Conservation (phyloP, 1,284 basidiomycete genomes). For the Ganoderma meredithae region DNA sequence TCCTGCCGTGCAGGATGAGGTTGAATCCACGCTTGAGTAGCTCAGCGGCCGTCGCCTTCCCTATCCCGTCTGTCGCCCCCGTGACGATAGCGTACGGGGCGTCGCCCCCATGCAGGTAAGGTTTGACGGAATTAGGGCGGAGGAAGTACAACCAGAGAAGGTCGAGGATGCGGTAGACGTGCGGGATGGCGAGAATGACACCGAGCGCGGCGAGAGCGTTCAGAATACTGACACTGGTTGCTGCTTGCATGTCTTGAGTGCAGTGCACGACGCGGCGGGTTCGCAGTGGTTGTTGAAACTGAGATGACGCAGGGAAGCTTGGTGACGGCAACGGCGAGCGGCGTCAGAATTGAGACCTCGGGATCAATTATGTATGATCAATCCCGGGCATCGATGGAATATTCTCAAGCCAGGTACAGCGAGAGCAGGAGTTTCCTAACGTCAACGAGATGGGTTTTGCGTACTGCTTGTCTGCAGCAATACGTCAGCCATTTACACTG, state of each 20-base stretch:
- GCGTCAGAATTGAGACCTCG: no score
- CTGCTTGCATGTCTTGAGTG: neutral
- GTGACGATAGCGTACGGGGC: constrained; percentile 41
- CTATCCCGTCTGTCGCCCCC: constrained; percentile 43
- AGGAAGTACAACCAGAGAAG: constrained; percentile 41
- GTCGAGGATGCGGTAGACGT: constrained; percentile 30
- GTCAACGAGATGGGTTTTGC: no score
- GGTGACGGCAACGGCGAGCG: no score
- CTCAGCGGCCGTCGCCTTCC: constrained; percentile 38
- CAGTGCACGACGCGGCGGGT: no score
- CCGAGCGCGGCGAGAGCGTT: constrained; percentile 28
- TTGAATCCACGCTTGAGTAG: constrained; percentile 42
- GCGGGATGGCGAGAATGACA: constrained; percentile 25
- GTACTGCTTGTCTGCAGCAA: no score
- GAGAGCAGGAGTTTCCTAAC: no score
- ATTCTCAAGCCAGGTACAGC: no score
- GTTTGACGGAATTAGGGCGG: constrained; percentile 34
- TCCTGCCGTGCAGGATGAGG: constrained; percentile 42
- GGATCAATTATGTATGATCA: no score
- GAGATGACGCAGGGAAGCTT: neutral
- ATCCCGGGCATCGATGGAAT: no score
- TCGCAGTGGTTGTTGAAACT: neutral
- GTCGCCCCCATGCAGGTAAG: constrained; percentile 34
- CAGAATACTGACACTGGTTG: neutral
- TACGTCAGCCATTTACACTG: no score